Base-by-base conservation (phyloP, 2,329 filamentous ascomycete genomes). In the Chaetomium globosum region DNA sequence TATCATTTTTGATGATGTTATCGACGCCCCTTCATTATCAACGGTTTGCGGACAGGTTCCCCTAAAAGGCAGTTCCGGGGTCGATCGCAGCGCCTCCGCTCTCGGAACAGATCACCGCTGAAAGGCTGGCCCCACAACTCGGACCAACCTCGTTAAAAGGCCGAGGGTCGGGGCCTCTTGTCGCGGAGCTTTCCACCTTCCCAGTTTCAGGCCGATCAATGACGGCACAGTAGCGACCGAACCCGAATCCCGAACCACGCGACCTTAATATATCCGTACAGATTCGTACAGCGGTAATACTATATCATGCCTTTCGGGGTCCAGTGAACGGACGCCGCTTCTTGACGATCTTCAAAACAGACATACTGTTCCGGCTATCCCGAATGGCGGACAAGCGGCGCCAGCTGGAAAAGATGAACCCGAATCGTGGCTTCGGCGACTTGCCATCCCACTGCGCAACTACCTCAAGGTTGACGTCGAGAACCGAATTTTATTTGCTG, bases 401-500 rank as follows among this genome's bases (percentile, higher is more conserved):
- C 46, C n/a, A 23, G 21, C 6, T 43, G 16, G 30, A 1, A 36
- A 51, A 3, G n/a, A 19, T 23, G 52, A n/a, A 4, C 30, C 30
- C 7, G 12, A 23, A 1, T 23, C 61, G 8, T 48, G 23, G 43
- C 1, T 26, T 4, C 52, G 12, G 19, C 23, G 19, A 5, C 19
- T 48, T 13, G 21, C 28, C 7, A 19, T 30, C 21, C n/a, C 21
- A 4, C 21, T 52, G 16, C 36, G 43, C 12, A 4, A 51, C 3
- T 21, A 12, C 4, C 8, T 56, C 7, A 43, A 33, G 8, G 33
- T 67, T 1, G 39, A 63, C 51, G 64, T 70, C 21, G 71, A 72
- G 57, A 68, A 67, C 13, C 66, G 69, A 10, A 70, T 72, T 54
- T 75, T 89, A 43, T 72, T 89, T 52, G 83, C 84, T 64, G 85